These are phyloP conservation scores for Colletotrichum brevisporum DNA, from an alignment of 2,329 filamentous ascomycete species.

Conservation along the genomic window DNA sequence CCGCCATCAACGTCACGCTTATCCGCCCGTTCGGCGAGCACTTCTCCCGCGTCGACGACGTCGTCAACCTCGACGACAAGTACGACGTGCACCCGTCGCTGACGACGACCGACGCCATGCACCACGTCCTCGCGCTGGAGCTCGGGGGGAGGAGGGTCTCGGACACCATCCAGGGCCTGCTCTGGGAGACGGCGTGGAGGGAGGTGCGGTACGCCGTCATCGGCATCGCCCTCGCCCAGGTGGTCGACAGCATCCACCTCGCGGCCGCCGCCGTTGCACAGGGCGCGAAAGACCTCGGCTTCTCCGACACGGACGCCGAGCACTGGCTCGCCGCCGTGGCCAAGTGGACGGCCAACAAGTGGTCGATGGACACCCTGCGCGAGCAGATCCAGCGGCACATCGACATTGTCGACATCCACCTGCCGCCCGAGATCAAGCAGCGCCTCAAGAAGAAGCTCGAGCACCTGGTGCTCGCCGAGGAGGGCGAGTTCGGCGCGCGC, in stretches of 20 bases:
- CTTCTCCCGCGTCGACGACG: constrained; percentile 42
- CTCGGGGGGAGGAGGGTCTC: constrained; percentile 41
- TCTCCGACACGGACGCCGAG: background rate
- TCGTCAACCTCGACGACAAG: constrained; percentile 46
- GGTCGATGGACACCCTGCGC: constrained; percentile 42
- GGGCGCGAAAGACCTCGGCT: background rate
- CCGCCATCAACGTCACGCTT: constrained; percentile 45
- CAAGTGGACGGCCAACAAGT: constrained; percentile 42
- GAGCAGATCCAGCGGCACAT: constrained; percentile 47
- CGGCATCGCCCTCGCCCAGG: constrained; percentile 42
- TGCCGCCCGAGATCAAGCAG: constrained; percentile 41
- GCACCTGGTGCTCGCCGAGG: constrained; percentile 39
- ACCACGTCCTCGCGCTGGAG: constrained; percentile 47
- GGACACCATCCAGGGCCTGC: constrained; percentile 44
- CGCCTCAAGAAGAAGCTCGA: constrained; percentile 34
- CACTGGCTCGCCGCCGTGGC: constrained; percentile 41
- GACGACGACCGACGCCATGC: constrained; percentile 47
- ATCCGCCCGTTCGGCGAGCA: constrained; percentile 47
- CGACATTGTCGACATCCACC: constrained; percentile 43
- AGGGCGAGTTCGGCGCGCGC: constrained; percentile 36
- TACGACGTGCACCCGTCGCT: constrained; percentile 48
- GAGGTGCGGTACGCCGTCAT: constrained; percentile 47
- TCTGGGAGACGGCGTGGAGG: constrained; percentile 48
- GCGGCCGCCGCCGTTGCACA: constrained; percentile 18
- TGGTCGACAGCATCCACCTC: constrained; percentile 37